Evolutionary conservation across 2,329 filamentous ascomycete species (phyloP), one percentile per base, ranked within the genome.

Genomic region (Colletotrichum horii): DNA sequence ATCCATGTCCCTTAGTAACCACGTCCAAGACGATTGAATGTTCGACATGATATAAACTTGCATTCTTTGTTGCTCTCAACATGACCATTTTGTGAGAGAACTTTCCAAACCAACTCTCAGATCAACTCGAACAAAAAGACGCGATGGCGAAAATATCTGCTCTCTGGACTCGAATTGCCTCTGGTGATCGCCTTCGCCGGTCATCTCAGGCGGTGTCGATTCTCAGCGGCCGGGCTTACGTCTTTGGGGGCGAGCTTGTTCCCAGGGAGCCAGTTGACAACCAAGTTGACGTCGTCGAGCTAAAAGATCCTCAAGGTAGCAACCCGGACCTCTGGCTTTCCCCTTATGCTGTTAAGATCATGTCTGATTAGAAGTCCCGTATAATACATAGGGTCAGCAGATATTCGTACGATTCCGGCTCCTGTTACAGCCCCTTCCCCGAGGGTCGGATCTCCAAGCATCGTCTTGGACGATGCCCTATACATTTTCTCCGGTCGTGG

Each of bases 401-500:
- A 14, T 36, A 52, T 36, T 30, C 24, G n/a, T 28, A 83, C 81
- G 1, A 62, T 82, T 8, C 15, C 79, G 2, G 48, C 77, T 11
- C 56, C 80, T 4, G 9, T 68, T 0, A 48, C 74, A 12, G 78
- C 86, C 1, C 91, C 91, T 1, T 83, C 84, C 0, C 87, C 91
- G 1, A 88, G 92, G 0, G 91, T 94, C 2, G 92, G 92, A 24
- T 84, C 87, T 8, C 86, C 91, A 1, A 86, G 87, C 7, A 83
- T 88, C 0, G 81, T 83, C 0, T 74, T 92, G 8, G 79, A 87
- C 68, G 82, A 83, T 5, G 87, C 84, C 1, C 83, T 93, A 26
- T 93, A 91, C 78, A 66, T 93, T 43, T 94, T 93, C 82, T 92
- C 91, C 6, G 92, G 92, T 8, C 89, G 92, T 4, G 91, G 92